Percentiles rank a stretch among this genome's conserved stretches.
Conservation (phyloP, 1,284 basidiomycete genomes). For the Ustilago trichophora region DNA sequence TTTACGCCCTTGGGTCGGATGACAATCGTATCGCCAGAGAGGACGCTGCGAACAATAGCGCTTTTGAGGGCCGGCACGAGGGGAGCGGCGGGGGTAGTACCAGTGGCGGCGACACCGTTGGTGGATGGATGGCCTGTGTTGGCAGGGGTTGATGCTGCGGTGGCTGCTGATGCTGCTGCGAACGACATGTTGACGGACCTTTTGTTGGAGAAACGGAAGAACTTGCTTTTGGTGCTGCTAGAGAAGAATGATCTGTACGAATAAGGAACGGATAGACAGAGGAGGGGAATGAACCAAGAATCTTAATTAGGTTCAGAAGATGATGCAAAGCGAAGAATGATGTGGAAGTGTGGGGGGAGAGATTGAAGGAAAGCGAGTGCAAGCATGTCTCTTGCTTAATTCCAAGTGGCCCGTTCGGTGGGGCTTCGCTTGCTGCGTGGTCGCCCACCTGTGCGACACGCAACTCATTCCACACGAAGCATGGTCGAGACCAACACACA, state of each 20-base stretch:
- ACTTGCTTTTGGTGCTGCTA: neutral
- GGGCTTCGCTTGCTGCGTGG: neutral
- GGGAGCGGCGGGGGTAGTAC: conserved; percentile 6
- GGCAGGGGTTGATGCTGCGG: conserved; percentile 41
- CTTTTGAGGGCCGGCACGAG: conserved; percentile 51
- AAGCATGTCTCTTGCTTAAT: too few relatives aligned
- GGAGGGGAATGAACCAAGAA: too few relatives aligned
- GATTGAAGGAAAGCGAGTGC: too few relatives aligned
- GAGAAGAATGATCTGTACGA: neutral
- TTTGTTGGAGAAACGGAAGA: neutral
- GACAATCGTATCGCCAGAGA: conserved; percentile 58
- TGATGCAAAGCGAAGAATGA: too few relatives aligned
- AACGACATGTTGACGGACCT: conserved; percentile 26
- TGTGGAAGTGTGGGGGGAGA: too few relatives aligned
- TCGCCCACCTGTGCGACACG: too few relatives aligned
- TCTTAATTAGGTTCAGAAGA: too few relatives aligned
- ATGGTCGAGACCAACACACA: conserved; percentile 17
- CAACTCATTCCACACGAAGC: too few relatives aligned
- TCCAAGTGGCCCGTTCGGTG: conserved; percentile 26
- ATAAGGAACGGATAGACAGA: too few relatives aligned
- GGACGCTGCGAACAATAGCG: conserved; percentile 59
- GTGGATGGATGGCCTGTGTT: conserved; percentile 7
- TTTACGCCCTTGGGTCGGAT: conserved; percentile 57
- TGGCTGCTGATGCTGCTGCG: conserved; percentile 45
- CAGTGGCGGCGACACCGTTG: neutral